Evolutionary conservation across 441 rosid species (phyloP).

Genomic region (Brassica balearica): DNA sequence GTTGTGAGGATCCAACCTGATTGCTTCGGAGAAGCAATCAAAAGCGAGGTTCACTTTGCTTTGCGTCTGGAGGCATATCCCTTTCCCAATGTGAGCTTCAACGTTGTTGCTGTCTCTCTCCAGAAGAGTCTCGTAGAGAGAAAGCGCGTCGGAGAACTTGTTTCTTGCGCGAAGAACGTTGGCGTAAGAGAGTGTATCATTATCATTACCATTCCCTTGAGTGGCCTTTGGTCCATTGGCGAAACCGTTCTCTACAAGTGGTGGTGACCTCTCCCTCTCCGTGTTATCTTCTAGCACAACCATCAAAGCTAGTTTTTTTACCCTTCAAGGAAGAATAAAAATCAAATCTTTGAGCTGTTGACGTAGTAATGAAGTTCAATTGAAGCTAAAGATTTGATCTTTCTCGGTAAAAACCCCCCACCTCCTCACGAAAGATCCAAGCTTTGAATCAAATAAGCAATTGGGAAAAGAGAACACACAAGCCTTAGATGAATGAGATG

Average conservation of each 20-base stretch:
- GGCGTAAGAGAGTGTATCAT: conserved; percentile 79
- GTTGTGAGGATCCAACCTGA: conserved; percentile 81
- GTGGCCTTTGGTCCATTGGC: conserved; percentile 59
- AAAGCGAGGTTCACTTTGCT: conserved; percentile 82
- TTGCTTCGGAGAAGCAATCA: conserved; percentile 85
- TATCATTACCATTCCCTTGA: conserved; percentile 59
- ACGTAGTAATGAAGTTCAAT: background rate
- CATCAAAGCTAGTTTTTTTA: conserved; percentile 32
- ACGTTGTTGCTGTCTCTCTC: conserved; percentile 70
- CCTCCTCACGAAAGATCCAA: conserved; percentile 2
- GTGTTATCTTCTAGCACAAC: conserved; percentile 60
- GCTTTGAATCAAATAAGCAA: background rate
- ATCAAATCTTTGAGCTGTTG: background rate
- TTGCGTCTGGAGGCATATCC: conserved; percentile 95
- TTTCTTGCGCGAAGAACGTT: conserved; percentile 89
- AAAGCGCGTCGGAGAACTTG: conserved; percentile 86
- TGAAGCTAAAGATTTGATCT: conserved; percentile 11
- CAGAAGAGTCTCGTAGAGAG: conserved; percentile 71
- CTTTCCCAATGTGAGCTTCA: conserved; percentile 94
- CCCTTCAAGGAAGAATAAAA: background rate
- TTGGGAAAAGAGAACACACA: background rate
- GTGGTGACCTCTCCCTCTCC: conserved; percentile 56
- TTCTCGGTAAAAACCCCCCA: background rate
- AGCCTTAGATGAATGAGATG: background rate
- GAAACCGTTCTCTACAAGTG: conserved; percentile 67